Evolutionary conservation across 495 filamentous ascomycete species (phyloP).

Genomic region (Podospora conica): DNA sequence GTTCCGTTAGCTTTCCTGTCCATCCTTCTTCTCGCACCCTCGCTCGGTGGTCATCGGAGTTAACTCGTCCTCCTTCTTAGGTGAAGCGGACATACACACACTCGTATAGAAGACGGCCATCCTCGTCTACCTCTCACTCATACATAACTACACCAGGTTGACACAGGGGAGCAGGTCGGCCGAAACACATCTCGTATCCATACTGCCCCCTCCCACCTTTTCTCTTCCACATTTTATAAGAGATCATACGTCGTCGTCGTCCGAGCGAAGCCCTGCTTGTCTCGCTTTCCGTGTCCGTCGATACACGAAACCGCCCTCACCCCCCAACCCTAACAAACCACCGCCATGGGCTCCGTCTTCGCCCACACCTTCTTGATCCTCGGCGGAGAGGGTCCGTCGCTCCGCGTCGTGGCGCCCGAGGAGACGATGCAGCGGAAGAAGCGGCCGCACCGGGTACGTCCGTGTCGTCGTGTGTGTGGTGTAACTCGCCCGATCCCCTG

Average conservation of each 20-base stretch:
- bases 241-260: neutral
- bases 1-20: neutral
- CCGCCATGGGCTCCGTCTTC: constrained; percentile 6
- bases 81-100: neutral
- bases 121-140: neutral
- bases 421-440: constrained; percentile 15
- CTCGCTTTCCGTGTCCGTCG: neutral
- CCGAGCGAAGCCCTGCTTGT: neutral
- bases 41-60: neutral
- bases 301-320: neutral
- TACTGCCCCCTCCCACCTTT: neutral
- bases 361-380: constrained; percentile 20
- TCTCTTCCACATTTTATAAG: neutral
- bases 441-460: constrained; percentile 21
- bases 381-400: constrained; percentile 6
- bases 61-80: neutral
- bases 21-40: neutral
- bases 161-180: too few species aligned
- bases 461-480: neutral
- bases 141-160: too few species aligned
- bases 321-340: neutral
- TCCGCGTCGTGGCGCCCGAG: constrained; percentile 17
- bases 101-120: neutral
- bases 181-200: neutral
- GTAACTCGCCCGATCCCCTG: neutral